phyloP scores from a whole-genome alignment of 1,139 yeast species.

The Nakaseomyces sp. region DNA sequence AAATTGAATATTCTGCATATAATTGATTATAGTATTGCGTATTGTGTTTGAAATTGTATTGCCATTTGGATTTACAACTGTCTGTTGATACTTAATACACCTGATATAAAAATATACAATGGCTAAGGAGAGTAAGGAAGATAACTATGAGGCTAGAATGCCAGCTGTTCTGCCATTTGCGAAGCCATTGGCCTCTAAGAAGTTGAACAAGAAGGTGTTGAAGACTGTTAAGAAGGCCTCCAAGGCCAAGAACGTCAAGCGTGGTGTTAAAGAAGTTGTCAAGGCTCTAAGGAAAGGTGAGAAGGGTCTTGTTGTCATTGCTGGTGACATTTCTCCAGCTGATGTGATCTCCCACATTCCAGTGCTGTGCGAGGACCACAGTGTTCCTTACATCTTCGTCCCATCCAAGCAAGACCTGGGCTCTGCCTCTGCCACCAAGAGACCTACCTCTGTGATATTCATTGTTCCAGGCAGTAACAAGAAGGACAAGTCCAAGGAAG shows the following conservation, averaged over 20 bases:
- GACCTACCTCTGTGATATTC: conserved; percentile 98
- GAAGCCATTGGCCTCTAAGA: conserved; percentile 90
- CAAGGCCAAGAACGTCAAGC: conserved; percentile 93
- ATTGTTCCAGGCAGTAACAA: conserved; percentile 93
- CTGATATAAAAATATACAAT: conserved; percentile 8
- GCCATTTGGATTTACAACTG: too few species aligned
- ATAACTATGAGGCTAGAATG: conserved; percentile 85
- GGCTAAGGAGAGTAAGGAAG: conserved; percentile 38
- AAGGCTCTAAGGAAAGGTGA: conserved; percentile 97
- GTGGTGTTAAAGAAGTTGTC: conserved; percentile 98
- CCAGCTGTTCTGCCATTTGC: conserved; percentile 91
- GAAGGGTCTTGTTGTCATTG: conserved; percentile 90
- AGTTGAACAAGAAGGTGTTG: conserved; percentile 86
- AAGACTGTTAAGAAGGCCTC: conserved; percentile 96
- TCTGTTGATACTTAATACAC: neutral
- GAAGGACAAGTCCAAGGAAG: conserved; percentile 67
- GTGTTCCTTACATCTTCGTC: conserved; percentile 84
- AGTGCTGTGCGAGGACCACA: conserved; percentile 87
- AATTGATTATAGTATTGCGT: too few species aligned
- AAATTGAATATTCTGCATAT: too few species aligned
- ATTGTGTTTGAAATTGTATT: too few species aligned
- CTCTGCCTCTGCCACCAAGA: conserved; percentile 96
- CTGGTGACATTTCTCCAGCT: conserved; percentile 96
- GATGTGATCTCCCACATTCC: conserved; percentile 97
- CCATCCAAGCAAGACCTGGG: conserved; percentile 98